Base-by-base conservation (phyloP, 176 grass and related monocot species). In the Neostapfia colusana region DNA sequence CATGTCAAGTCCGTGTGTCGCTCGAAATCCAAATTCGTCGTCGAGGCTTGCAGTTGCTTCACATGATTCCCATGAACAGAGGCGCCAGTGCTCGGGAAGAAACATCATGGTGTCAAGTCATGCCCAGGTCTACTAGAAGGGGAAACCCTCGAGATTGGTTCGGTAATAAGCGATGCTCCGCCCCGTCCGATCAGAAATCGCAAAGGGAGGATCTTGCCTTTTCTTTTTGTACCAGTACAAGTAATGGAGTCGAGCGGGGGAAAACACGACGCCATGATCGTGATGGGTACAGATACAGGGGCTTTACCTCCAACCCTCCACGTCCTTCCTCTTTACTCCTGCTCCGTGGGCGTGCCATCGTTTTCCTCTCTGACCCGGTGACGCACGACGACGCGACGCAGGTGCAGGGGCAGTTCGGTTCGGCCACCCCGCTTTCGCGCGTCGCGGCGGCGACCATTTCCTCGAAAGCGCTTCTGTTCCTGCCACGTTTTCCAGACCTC, bases 31-130 rank as follows among this genome's bases (percentile, higher is more conserved):
- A 44, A 24, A 10, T 14, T 24, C 10, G 18, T 10, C 8, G 34
- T 56, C 20, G 9, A 15, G 54, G 27, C 41, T 72, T 50, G 58
- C 66, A 49, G 48, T 72, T 82, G 67, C 59, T 18, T 82, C 73
- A 82, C 85, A 41, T 4, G 49, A 24, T 65, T 59, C 6, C 63
- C 68, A 54, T 87, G 84, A 24, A 15, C 44, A 20, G 26, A 50
- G 63, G n/a, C 16, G 5, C 2, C 23, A 10, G 10, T 75, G 54
- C 7, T 8, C 4, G 10, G 16, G 24, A 20, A 60, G 41, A n/a
- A 44, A 16, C 42, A 59, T 15, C 18, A 41, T 27, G 63, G 63
- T n/a, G 8, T n/a, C 20, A 31, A n/a, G n/a, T n/a, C 3, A 31
- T 3, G 31, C 31, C 31, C 31, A 3, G 31, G 31, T 31, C 2